phyloP scores from a whole-genome alignment of 192 early-diverging fungal genomes.

The Backusella luteola region DNA sequence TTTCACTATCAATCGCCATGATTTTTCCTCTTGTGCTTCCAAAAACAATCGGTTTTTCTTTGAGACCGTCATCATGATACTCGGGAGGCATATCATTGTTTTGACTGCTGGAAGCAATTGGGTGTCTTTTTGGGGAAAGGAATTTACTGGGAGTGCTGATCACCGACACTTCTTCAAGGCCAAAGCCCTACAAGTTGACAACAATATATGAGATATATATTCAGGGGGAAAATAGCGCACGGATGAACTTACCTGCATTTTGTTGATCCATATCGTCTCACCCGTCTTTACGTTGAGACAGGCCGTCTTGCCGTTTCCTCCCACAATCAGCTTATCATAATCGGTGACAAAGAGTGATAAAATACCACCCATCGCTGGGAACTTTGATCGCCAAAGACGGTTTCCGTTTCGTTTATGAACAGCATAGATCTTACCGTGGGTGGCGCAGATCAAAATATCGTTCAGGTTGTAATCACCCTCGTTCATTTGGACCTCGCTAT shows the following conservation, averaged over 20 bases:
- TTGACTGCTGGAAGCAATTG: background rate
- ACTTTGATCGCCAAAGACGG: background rate
- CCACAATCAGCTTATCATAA: background rate
- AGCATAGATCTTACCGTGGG: background rate
- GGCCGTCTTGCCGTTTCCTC: background rate
- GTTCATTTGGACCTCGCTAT: background rate
- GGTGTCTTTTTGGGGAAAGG: background rate
- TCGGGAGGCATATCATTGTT: background rate
- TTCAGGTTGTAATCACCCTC: background rate
- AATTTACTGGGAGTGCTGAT: background rate
- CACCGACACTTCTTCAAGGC: background rate
- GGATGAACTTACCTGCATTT: background rate
- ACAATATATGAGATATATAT: background rate
- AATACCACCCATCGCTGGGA: background rate
- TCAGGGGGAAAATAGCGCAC: background rate
- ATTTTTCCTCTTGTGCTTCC: slow-evolving; percentile 19
- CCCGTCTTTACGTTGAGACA: background rate
- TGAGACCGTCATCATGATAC: background rate
- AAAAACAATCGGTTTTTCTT: slow-evolving; percentile 2
- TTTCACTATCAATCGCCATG: slow-evolving; percentile 14
- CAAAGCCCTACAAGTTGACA: slow-evolving; percentile 3
- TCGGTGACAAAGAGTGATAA: slow-evolving; percentile 5
- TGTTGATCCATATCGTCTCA: background rate
- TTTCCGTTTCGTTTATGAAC: background rate
- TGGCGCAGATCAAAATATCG: slow-evolving; percentile 4